Conservation (phyloP, 2,329 filamentous ascomycete species). For the Sporothrix humicola region DNA sequence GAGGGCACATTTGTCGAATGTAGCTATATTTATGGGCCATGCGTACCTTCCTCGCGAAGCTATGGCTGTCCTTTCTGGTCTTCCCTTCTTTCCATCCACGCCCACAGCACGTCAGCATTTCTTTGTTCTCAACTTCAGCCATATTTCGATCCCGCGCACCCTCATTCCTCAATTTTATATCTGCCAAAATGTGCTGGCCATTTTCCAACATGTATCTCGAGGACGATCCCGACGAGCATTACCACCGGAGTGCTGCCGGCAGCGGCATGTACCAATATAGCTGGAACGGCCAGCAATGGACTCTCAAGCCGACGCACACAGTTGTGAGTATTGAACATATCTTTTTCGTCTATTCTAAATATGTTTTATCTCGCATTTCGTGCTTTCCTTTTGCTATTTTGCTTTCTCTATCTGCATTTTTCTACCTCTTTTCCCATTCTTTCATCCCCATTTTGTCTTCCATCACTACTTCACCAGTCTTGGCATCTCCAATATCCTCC, state of each 20-base stretch:
- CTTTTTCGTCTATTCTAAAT: not conserved
- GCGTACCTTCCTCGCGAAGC: no score
- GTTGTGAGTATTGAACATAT: constrained; percentile 44
- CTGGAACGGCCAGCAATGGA: constrained; percentile 50
- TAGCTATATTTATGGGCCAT: no score
- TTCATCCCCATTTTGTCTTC: not conserved
- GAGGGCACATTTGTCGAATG: no score
- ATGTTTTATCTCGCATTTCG: not conserved
- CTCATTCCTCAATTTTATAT: not conserved
- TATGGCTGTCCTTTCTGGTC: no score
- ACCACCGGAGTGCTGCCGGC: constrained; percentile 31
- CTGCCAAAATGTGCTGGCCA: constrained; percentile 57
- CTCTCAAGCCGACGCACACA: constrained; percentile 43
- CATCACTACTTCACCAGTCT: not conserved
- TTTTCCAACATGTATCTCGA: constrained; percentile 40
- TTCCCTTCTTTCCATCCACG: not conserved
- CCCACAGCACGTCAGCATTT: not conserved
- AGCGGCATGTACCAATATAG: constrained; percentile 47
- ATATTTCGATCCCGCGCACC: not conserved
- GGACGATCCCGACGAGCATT: constrained; percentile 45
- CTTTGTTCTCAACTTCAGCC: not conserved
- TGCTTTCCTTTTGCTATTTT: not conserved
- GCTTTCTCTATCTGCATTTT: not conserved
- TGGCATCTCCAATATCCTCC: no score
- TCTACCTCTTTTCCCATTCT: not conserved